Conservation (phyloP, 78 protist genomes). For the Paulinella micropora region DNA sequence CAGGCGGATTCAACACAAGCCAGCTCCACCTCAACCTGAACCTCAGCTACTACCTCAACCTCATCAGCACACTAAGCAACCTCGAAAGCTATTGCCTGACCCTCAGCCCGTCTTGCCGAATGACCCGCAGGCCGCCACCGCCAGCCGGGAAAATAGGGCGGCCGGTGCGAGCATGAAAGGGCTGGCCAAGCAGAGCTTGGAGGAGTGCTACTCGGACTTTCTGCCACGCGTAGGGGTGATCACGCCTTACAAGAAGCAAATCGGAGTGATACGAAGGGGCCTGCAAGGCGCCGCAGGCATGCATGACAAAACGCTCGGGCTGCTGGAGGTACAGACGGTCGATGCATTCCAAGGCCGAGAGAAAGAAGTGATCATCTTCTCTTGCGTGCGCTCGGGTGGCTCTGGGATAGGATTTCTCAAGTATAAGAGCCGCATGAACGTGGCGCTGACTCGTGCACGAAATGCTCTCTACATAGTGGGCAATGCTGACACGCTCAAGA, state of each 20-base stretch:
- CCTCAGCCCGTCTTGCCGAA: too few species aligned
- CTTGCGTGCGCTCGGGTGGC: constrained; percentile 11
- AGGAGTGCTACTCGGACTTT: too few species aligned
- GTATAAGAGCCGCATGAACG: constrained; percentile 30
- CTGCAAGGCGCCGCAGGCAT: neutral
- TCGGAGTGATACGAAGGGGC: neutral
- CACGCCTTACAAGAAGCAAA: neutral
- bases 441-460: constrained; percentile 34
- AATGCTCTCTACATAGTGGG: constrained; percentile 28
- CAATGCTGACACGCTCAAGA: constrained; percentile 17
- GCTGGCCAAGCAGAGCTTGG: too few species aligned
- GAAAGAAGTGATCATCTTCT: constrained; percentile 7
- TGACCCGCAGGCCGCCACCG: too few species aligned
- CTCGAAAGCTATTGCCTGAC: too few species aligned
- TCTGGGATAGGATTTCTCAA: constrained; percentile 30
- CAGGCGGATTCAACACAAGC: too few species aligned
- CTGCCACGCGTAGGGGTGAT: neutral
- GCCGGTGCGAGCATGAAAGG: too few species aligned
- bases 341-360: constrained; percentile 12
- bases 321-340: neutral
- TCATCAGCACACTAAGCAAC: too few species aligned
- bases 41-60: too few species aligned
- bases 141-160: too few species aligned
- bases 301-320: neutral
- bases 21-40: too few species aligned